Evolutionary conservation across 2,329 filamentous ascomycete genomes (phyloP).

Genomic region (Gaeumannomyces tritici): DNA sequence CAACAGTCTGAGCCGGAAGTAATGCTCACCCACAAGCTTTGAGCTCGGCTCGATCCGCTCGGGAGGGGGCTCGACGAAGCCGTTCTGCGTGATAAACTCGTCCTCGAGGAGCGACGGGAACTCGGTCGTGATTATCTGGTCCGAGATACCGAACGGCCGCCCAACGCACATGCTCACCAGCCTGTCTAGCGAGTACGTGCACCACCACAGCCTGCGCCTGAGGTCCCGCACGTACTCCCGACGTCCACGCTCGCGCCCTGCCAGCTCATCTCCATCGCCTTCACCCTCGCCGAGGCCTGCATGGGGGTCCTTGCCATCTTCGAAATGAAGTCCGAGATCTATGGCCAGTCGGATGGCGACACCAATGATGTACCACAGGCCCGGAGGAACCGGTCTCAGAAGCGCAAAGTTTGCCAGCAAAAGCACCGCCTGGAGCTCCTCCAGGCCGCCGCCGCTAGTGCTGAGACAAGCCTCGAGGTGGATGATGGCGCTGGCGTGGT

Average conservation of each 20-base stretch:
- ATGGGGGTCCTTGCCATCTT: slow-evolving; percentile 64
- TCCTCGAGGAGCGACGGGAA: slow-evolving; percentile 87
- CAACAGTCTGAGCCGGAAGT: slow-evolving; percentile 76
- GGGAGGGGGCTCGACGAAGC: slow-evolving; percentile 53
- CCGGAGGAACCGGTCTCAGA: slow-evolving; percentile 81
- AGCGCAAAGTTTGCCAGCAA: slow-evolving; percentile 86
- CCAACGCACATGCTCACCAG: slow-evolving; percentile 91
- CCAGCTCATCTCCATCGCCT: slow-evolving; percentile 17
- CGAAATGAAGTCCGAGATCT: slow-evolving; percentile 85
- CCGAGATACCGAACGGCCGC: slow-evolving; percentile 87
- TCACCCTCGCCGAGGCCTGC: slow-evolving; percentile 44
- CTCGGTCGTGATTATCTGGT: slow-evolving; percentile 91
- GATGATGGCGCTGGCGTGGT: slow-evolving; percentile 88
- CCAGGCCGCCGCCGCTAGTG: slow-evolving; percentile 77
- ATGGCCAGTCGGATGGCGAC: slow-evolving; percentile 85
- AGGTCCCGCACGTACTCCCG: slow-evolving; percentile 81
- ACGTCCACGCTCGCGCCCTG: slow-evolving; percentile 45
- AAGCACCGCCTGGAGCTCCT: slow-evolving; percentile 89
- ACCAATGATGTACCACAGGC: slow-evolving; percentile 94
- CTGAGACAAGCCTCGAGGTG: slow-evolving; percentile 83
- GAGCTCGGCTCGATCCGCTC: slow-evolving; percentile 63
- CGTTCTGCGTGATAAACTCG: slow-evolving; percentile 66
- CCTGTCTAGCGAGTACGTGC: slow-evolving; percentile 90
- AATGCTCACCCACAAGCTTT: slow-evolving; percentile 85
- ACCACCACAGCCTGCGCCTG: slow-evolving; percentile 88